Base-by-base conservation (phyloP, 306 rosid genomes). In the Rubus idaeus region DNA sequence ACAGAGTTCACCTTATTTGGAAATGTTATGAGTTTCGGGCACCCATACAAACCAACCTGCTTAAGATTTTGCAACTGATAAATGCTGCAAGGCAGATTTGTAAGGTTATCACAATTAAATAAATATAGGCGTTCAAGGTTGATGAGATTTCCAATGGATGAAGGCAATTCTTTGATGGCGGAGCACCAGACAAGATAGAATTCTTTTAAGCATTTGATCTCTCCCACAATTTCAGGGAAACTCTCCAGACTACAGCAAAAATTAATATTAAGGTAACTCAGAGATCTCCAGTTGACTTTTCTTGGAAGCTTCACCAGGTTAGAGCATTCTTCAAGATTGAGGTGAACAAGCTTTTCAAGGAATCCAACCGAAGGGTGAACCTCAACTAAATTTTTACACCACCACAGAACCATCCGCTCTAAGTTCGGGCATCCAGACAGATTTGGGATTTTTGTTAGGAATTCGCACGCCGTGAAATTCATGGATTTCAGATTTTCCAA, bases 131-230 rank as follows among this genome's bases (percentile, higher is more conserved):
- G 0, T n/a, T 30, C 10, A 11, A 61, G 67, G 39, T 58, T 58
- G 4, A 58, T 23, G 4, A 58, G 35, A 10, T 20, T 3, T 26
- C 64, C 14, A 58, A 61, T 61, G 17, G 67, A 61, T 30, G 67
- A 30, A 11, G 64, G 39, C 13, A 58, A 35, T 35, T 40, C 18
- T 62, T 62, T 62, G 10, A 62, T 62, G 42, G 1, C n/a, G 30
- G 16, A 20, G 16, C 1, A 0, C 0, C 0, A 0, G 1, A 26
- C 1, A 1, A 58, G 37, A 1, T 0, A 0, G n/a, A 61, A 61
- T 3, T 0, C 0, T 23, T 3, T 49, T 11, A 42, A 1, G 52
- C 0, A n/a, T 41, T n/a, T 20, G 16, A 40, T 67, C 71, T 67
- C 47, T 44, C 5, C 78, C 47, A 20, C 44, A 62, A 62, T 61